Evolutionary conservation across 2,329 filamentous ascomycete genomes (phyloP).

Genomic region (Cadophora sp.): DNA sequence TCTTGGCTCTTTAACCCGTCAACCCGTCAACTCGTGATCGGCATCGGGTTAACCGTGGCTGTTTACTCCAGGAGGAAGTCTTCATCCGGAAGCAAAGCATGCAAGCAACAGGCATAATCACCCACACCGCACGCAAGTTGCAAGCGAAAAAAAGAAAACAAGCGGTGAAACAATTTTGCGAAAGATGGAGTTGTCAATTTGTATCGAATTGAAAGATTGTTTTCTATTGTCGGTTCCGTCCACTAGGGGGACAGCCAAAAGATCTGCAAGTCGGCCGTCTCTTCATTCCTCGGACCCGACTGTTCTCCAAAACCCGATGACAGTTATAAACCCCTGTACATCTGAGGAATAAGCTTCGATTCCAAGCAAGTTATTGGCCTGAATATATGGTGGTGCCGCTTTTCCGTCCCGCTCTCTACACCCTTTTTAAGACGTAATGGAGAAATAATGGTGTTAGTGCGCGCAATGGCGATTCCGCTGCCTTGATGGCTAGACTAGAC

Average conservation of each 20-base stretch:
- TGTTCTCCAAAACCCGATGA: slow-evolving; percentile 9
- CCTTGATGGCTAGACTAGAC: neutral
- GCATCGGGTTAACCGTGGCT: neutral
- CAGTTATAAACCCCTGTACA: slow-evolving; percentile 2
- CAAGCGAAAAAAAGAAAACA: no score
- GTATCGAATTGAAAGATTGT: no score
- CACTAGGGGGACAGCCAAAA: no score
- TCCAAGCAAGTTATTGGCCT: neutral
- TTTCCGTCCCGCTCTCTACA: neutral
- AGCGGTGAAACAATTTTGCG: no score
- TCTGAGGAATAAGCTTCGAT: slow-evolving; percentile 1
- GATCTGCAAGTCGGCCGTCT: neutral
- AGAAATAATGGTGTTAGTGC: slow-evolving; percentile 8
- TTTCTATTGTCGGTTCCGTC: no score
- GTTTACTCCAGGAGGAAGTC: neutral
- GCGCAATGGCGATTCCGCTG: neutral
- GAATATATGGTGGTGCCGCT: neutral
- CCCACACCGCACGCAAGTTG: neutral
- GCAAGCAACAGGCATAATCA: neutral
- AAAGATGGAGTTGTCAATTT: no score
- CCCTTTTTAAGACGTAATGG: slow-evolving; percentile 8
- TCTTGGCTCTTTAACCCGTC: neutral
- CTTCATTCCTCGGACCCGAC: neutral
- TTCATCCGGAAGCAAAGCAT: neutral
- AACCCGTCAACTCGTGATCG: neutral